Evolutionary conservation across 805 yeast species (phyloP).

Genomic region (Candida boleticola): DNA sequence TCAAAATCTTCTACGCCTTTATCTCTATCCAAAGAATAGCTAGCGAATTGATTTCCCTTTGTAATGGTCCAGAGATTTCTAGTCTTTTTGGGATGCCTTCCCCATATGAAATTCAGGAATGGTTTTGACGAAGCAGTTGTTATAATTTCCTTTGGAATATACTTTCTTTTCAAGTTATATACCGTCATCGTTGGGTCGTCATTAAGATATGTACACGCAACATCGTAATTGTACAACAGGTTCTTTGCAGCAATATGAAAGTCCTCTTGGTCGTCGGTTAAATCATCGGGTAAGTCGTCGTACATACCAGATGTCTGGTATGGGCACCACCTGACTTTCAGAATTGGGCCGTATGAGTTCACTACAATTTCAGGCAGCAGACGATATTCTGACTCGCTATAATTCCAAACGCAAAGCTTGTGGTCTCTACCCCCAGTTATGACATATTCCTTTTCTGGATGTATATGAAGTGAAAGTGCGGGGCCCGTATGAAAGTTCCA

Average conservation of each 20-base stretch:
- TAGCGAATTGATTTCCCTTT: constrained; percentile 35
- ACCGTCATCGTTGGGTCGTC: constrained; percentile 71
- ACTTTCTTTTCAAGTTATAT: constrained; percentile 68
- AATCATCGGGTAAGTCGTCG: background rate
- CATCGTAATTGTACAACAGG: constrained; percentile 47
- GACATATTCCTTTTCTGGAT: constrained; percentile 75
- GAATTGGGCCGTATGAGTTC: constrained; percentile 73
- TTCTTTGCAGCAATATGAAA: background rate
- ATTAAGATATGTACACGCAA: constrained; percentile 71
- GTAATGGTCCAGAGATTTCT: constrained; percentile 40
- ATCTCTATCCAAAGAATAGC: constrained; percentile 31
- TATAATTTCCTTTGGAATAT: constrained; percentile 67
- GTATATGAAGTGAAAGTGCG: constrained; percentile 85
- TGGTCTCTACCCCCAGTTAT: constrained; percentile 94
- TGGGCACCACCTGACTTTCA: constrained; percentile 65
- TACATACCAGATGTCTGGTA: constrained; percentile 13
- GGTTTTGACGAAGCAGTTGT: constrained; percentile 48
- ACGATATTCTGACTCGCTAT: constrained; percentile 22
- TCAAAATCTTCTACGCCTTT: constrained; percentile 8
- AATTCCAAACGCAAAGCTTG: constrained; percentile 72
- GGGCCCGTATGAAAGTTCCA: constrained; percentile 91
- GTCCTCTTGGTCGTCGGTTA: constrained; percentile 11
- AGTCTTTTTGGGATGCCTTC: constrained; percentile 18
- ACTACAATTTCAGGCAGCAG: constrained; percentile 66
- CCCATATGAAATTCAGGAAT: constrained; percentile 43